These are phyloP conservation scores for Trichoderma pleuroti DNA, from an alignment of 2,329 filamentous ascomycete species.

Conservation along the genomic window DNA sequence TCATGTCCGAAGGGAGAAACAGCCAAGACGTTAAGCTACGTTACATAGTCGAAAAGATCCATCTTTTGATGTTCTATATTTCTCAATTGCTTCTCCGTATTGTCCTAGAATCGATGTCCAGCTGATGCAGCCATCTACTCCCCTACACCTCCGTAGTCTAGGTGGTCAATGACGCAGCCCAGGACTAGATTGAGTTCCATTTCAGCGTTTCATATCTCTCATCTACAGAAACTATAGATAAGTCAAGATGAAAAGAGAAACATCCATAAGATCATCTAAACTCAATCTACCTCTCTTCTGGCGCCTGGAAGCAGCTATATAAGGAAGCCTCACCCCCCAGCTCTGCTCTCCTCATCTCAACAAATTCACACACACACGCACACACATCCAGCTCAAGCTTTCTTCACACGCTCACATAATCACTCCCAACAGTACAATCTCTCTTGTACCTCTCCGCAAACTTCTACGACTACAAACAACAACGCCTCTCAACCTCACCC, in stretches of 20 bases:
- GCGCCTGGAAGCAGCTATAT: background rate
- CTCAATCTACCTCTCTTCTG: background rate
- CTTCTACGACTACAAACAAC: background rate
- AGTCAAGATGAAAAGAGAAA: background rate
- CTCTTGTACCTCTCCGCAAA: background rate
- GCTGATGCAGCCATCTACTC: background rate
- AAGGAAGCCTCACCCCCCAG: background rate
- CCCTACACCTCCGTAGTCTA: background rate
- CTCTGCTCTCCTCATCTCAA: background rate
- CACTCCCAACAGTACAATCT: background rate
- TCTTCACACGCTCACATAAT: background rate
- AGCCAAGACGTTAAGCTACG: background rate
- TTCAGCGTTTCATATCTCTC: background rate
- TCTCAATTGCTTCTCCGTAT: background rate
- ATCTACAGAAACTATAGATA: background rate
- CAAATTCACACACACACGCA: background rate
- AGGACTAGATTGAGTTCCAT: background rate
- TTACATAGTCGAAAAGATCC: background rate
- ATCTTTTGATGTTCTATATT: background rate
- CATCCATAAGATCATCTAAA: background rate
- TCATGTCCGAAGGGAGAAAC: background rate
- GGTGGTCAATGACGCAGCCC: background rate
- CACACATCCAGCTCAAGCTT: background rate
- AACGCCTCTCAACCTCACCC: background rate
- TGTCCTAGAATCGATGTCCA: background rate